These are phyloP conservation scores for Anthracocystis panici-leucophaei DNA, from an alignment of 1,284 basidiomycete species.

Conservation along the genomic window DNA sequence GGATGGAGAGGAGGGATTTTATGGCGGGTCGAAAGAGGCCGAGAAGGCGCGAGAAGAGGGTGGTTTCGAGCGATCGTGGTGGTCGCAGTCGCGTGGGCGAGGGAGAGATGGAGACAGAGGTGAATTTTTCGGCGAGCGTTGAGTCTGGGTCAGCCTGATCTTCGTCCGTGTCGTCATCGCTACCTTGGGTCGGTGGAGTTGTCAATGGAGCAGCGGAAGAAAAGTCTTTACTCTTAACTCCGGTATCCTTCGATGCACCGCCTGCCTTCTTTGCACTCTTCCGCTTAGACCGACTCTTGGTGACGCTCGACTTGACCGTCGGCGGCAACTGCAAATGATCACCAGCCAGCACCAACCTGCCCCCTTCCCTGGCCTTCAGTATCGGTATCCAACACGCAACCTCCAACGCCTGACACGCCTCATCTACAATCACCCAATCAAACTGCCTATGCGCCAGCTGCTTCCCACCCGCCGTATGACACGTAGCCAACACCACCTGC, in stretches of 20 bases:
- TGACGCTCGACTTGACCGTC: slow-evolving; percentile 75
- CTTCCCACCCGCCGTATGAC: slow-evolving; percentile 76
- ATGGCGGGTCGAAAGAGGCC: slow-evolving; percentile 84
- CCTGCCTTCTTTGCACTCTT: not conserved
- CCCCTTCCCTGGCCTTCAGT: slow-evolving; percentile 70
- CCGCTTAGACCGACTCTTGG: not conserved
- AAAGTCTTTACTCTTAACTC: slow-evolving; percentile 13
- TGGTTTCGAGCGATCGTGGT: slow-evolving; percentile 83
- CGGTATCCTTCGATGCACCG: not conserved
- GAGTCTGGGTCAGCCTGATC: slow-evolving; percentile 1
- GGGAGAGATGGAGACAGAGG: not conserved
- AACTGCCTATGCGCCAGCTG: slow-evolving; percentile 72
- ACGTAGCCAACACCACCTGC: slow-evolving; percentile 89
- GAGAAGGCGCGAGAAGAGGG: slow-evolving; percentile 90
- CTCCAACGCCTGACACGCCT: slow-evolving; percentile 92
- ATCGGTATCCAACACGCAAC: slow-evolving; percentile 97
- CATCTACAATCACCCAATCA: slow-evolving; percentile 93
- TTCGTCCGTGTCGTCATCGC: slow-evolving; percentile 1
- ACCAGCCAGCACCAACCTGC: slow-evolving; percentile 66
- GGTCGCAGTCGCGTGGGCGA: slow-evolving; percentile 72
- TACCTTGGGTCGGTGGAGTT: slow-evolving; percentile 7
- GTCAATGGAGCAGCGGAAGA: slow-evolving; percentile 8
- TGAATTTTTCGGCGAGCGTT: slow-evolving; percentile 9
- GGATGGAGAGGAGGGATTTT: slow-evolving; percentile 82
- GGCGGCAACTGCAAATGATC: slow-evolving; percentile 79